A percentile compares a stretch with the other conserved stretches of the same genome.
Evolutionary conservation across 148 eudicot species (phyloP).

Genomic region (Salicornia ramosissima): DNA sequence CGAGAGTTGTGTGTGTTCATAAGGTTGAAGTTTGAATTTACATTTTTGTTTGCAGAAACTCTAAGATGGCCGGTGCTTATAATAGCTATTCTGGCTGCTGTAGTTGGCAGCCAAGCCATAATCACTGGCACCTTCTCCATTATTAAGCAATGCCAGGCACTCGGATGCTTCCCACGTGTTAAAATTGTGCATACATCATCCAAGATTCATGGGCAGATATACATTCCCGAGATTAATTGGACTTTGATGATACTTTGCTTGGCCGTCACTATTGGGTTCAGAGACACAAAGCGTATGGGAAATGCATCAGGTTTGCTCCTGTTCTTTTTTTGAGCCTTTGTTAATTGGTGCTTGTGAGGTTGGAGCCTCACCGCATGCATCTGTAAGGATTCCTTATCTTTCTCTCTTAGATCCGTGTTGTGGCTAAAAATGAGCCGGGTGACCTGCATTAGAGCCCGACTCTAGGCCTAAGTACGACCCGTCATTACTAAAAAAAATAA

Average conservation of each 20-base stretch:
- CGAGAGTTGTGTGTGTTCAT: neutral
- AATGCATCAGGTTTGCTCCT: constrained; percentile 78
- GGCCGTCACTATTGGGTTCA: constrained; percentile 87
- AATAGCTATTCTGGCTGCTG: constrained; percentile 93
- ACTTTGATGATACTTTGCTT: constrained; percentile 76
- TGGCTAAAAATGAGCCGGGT: too few species aligned
- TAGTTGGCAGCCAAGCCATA: constrained; percentile 95
- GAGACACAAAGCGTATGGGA: constrained; percentile 84
- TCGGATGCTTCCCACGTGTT: constrained; percentile 87
- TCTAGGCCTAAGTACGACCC: too few species aligned
- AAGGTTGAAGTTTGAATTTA: neutral
- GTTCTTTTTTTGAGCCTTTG: too few species aligned
- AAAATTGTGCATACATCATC: constrained; percentile 89
- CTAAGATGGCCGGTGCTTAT: constrained; percentile 88
- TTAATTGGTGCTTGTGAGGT: too few species aligned
- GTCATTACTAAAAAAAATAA: too few species aligned
- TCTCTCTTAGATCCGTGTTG: too few species aligned
- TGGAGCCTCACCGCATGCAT: too few species aligned
- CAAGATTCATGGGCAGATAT: constrained; percentile 86
- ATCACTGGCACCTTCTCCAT: constrained; percentile 97
- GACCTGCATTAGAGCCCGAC: too few species aligned
- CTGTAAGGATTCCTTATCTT: too few species aligned
- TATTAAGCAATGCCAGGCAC: constrained; percentile 88
- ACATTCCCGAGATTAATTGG: constrained; percentile 96
- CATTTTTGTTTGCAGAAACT: constrained; percentile 39